Evolutionary conservation across 306 rosid species (phyloP).

Genomic region (Dalbergia cultrata): DNA sequence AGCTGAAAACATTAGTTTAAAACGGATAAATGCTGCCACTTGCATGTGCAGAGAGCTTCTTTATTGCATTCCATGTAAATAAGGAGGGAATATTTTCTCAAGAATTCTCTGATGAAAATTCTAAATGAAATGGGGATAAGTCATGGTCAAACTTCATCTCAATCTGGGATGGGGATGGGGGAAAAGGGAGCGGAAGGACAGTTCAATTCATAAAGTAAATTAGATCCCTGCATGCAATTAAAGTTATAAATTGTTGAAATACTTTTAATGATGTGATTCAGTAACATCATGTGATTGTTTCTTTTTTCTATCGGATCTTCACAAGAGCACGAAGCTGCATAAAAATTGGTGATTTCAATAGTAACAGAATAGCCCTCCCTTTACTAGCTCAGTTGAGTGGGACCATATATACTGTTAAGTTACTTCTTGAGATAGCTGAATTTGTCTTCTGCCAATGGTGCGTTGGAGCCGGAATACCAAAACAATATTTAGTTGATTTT

Average conservation of each 20-base stretch:
- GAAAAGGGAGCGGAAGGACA: background rate
- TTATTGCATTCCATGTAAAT: background rate
- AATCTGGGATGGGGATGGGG: background rate
- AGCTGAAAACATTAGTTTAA: background rate
- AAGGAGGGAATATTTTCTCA: conserved; percentile 6
- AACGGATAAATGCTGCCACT: background rate
- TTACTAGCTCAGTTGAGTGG: conserved; percentile 8
- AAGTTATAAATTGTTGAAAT: background rate
- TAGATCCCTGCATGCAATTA: background rate
- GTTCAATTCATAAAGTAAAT: background rate
- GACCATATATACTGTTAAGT: background rate
- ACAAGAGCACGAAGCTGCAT: background rate
- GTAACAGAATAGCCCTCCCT: background rate
- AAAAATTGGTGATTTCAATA: background rate
- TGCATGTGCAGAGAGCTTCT: background rate
- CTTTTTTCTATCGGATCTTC: background rate
- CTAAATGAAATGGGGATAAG: background rate
- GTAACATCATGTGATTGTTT: background rate
- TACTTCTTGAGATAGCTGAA: background rate
- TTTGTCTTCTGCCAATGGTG: background rate
- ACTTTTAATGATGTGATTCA: background rate
- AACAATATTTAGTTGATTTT: no score
- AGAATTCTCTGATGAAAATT: background rate
- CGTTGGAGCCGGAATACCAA: background rate
- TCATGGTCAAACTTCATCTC: background rate